A percentile compares a stretch with the other conserved stretches of the same genome.
Conservation (phyloP, 169 alveolate species). For the Plasmodium chabaudi region DNA sequence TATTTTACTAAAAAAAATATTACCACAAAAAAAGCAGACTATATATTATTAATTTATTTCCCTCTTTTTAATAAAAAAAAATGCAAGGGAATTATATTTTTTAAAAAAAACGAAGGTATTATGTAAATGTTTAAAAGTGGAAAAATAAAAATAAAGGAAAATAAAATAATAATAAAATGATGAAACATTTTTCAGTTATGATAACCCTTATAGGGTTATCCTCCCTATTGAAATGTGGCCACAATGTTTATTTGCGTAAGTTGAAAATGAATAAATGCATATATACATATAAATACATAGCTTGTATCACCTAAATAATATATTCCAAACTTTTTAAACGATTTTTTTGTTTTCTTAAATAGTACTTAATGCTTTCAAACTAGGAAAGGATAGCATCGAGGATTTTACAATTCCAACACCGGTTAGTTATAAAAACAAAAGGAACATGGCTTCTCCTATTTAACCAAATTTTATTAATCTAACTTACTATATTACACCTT, state of each 20-base stretch:
- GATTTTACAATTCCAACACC: slow-evolving; percentile 32
- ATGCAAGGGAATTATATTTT: too few relatives aligned
- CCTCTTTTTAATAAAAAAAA: too few relatives aligned
- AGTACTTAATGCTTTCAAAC: slow-evolving; percentile 39
- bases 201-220: slow-evolving; percentile 48
- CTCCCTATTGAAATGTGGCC: slow-evolving; percentile 60
- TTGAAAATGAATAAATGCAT: background rate
- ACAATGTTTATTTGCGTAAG: slow-evolving; percentile 59
- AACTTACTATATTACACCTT: background rate
- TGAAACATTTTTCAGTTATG: slow-evolving; percentile 14
- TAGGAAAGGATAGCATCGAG: slow-evolving; percentile 49
- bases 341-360: background rate
- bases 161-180: slow-evolving; percentile 9
- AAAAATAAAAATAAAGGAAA: background rate
- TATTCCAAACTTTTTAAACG: background rate
- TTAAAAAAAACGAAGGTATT: too few relatives aligned
- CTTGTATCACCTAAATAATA: too few relatives aligned
- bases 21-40: too few relatives aligned
- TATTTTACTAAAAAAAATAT: too few relatives aligned
- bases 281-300: background rate
- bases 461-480: background rate
- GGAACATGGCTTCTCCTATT: background rate
- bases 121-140: too few relatives aligned
- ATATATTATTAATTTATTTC: too few relatives aligned
- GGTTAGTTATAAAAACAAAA: slow-evolving; percentile 5